phyloP scores from a whole-genome alignment of 2,329 filamentous ascomycete genomes.

The Cercospora sesami region DNA sequence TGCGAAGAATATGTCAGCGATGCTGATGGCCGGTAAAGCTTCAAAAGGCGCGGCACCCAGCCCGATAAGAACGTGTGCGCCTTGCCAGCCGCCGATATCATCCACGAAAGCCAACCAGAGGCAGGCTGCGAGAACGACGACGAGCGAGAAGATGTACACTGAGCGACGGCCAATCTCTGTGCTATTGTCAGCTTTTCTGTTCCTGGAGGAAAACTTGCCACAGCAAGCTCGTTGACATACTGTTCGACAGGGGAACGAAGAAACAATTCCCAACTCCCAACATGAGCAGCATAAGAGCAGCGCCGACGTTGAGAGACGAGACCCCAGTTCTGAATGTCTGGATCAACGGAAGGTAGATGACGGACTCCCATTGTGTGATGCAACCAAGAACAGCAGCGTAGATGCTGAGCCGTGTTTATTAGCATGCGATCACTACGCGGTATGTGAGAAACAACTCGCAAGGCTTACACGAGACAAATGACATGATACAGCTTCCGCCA shows the following conservation, averaged over 20 bases:
- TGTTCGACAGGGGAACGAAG: not conserved
- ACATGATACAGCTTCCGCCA: not conserved
- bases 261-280: not conserved
- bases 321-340: not conserved
- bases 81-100: not conserved
- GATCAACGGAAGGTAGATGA: not conserved
- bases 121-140: not conserved
- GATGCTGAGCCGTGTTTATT: not conserved
- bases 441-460: not conserved
- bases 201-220: too few relatives aligned
- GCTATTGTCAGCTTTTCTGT: not conserved
- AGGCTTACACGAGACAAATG: not conserved
- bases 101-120: not conserved
- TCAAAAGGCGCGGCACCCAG: conserved; percentile 32
- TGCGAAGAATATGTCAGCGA: conserved; percentile 35
- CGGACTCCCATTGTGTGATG: not conserved
- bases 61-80: conserved; percentile 24
- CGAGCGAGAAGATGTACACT: not conserved
- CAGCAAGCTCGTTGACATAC: not conserved
- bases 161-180: not conserved
- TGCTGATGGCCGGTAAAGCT: conserved; percentile 35
- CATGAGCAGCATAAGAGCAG: not conserved
- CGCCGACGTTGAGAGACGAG: not conserved
- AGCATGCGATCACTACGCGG: not conserved
- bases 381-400: not conserved